Evolutionary conservation across 176 grass and related monocot species (phyloP).

Genomic region (Rhynchospora pubera): DNA sequence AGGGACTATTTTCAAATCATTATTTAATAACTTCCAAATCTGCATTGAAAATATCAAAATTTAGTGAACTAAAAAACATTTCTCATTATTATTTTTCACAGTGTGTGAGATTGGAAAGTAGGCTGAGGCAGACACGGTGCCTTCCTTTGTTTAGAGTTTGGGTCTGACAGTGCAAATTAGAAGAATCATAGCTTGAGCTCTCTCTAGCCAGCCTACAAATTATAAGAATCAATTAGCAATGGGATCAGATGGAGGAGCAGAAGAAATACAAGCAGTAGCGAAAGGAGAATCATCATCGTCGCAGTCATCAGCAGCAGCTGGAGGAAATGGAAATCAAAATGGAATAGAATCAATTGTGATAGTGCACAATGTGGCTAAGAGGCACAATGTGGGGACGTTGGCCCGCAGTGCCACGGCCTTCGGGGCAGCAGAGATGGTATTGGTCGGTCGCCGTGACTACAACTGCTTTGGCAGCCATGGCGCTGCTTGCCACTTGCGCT

Average conservation of each 20-base stretch:
- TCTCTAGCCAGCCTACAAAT: neutral
- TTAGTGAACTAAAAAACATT: neutral
- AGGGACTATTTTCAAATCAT: neutral
- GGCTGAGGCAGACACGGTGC: neutral
- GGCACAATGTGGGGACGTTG: slow-evolving; percentile 86
- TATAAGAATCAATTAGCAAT: neutral
- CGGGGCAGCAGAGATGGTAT: slow-evolving; percentile 68
- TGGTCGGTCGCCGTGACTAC: slow-evolving; percentile 80
- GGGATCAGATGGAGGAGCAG: neutral
- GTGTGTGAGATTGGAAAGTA: neutral
- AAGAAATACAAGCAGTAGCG: neutral
- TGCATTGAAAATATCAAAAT: neutral
- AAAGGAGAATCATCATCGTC: neutral
- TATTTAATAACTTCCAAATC: neutral
- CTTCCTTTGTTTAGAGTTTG: neutral
- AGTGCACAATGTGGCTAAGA: slow-evolving; percentile 81
- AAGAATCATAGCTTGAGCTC: neutral
- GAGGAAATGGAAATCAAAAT: neutral
- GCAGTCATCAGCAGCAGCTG: neutral
- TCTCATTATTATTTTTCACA: neutral
- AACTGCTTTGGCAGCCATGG: slow-evolving; percentile 86
- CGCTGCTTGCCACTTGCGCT: slow-evolving; percentile 67
- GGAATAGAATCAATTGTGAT: slow-evolving; percentile 31
- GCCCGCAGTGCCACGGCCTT: slow-evolving; percentile 72
- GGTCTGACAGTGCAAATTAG: neutral